Evolutionary conservation across 2,329 filamentous ascomycete species (phyloP).

Genomic region (Fusarium euwallaceae): DNA sequence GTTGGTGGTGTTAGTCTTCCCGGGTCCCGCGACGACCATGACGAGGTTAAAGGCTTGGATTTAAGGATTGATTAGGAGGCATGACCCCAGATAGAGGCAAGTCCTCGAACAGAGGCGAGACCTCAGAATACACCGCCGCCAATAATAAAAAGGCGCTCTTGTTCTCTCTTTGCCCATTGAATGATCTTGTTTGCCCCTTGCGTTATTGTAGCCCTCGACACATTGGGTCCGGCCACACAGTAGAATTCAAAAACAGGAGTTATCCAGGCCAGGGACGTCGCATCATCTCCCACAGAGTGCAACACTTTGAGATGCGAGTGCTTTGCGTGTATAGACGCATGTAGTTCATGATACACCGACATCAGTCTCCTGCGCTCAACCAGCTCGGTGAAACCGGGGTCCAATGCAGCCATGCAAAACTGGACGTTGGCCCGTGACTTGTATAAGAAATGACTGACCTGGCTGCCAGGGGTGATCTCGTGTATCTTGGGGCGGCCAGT

Average conservation of each 20-base stretch:
- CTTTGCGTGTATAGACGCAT: constrained; percentile 86
- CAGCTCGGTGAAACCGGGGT: constrained; percentile 72
- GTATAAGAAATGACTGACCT: constrained; percentile 92
- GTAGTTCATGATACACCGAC: constrained; percentile 86
- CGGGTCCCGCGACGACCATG: constrained; percentile 33
- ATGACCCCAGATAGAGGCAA: constrained; percentile 32
- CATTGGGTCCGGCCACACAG: constrained; percentile 86
- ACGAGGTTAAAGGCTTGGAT: constrained; percentile 31
- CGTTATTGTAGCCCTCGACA: constrained; percentile 75
- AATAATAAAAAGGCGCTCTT: constrained; percentile 95
- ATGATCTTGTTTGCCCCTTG: constrained; percentile 90
- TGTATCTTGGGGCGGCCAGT: constrained; percentile 78
- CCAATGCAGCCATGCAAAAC: constrained; percentile 89
- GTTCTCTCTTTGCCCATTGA: constrained; percentile 91
- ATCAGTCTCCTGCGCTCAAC: constrained; percentile 79
- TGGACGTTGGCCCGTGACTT: constrained; percentile 96
- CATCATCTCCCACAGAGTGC: constrained; percentile 80
- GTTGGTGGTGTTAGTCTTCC: constrained; percentile 40
- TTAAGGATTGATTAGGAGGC: constrained; percentile 35
- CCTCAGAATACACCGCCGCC: constrained; percentile 87
- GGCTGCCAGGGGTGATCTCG: constrained; percentile 83
- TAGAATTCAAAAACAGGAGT: constrained; percentile 95
- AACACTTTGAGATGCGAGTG: constrained; percentile 88
- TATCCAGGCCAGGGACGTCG: constrained; percentile 88
- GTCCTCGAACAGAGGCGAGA: constrained; percentile 34